Evolutionary conservation across 805 yeast genomes (phyloP).

Genomic region (Torulaspora maleeae): DNA sequence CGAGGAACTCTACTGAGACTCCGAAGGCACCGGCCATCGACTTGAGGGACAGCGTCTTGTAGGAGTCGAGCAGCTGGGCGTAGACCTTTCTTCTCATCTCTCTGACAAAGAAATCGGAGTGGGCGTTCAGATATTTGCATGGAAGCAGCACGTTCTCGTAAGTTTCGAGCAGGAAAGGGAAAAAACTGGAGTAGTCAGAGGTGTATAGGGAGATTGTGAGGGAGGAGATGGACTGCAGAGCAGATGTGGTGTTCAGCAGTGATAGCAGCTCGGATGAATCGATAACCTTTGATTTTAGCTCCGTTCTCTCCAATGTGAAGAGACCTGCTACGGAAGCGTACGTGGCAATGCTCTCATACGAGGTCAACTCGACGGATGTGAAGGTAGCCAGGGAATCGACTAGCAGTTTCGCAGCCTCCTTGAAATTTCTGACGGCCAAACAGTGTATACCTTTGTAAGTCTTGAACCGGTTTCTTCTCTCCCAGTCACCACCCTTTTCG

Average conservation of each 20-base stretch:
- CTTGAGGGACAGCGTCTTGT: constrained; percentile 80
- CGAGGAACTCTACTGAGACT: constrained; percentile 82
- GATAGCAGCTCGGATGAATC: constrained; percentile 93
- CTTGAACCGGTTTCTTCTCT: constrained; percentile 90
- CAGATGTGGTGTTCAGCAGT: constrained; percentile 62
- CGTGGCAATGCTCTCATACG: constrained; percentile 84
- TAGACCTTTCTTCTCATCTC: constrained; percentile 95
- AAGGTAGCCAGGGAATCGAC: constrained; percentile 93
- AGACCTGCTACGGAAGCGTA: constrained; percentile 89
- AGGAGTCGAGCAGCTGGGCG: constrained; percentile 88
- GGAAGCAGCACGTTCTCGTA: constrained; percentile 65
- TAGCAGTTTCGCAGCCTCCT: constrained; percentile 76
- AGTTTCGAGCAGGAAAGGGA: constrained; percentile 71
- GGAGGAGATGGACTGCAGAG: constrained; percentile 74
- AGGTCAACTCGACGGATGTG: constrained; percentile 84
- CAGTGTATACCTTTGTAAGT: constrained; percentile 83
- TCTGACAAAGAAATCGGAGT: constrained; percentile 78
- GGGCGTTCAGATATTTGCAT: constrained; percentile 65
- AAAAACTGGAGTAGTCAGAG: constrained; percentile 77
- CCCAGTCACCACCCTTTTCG: constrained; percentile 99
- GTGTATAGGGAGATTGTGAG: constrained; percentile 83
- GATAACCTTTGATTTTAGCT: constrained; percentile 74
- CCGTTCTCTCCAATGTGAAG: constrained; percentile 73
- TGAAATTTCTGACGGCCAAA: constrained; percentile 80
- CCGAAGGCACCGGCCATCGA: constrained; percentile 95